Evolutionary conservation across 2,329 filamentous ascomycete species (phyloP), one percentile per base, ranked within the genome.

Genomic region (Verticillium nonalfalfae): DNA sequence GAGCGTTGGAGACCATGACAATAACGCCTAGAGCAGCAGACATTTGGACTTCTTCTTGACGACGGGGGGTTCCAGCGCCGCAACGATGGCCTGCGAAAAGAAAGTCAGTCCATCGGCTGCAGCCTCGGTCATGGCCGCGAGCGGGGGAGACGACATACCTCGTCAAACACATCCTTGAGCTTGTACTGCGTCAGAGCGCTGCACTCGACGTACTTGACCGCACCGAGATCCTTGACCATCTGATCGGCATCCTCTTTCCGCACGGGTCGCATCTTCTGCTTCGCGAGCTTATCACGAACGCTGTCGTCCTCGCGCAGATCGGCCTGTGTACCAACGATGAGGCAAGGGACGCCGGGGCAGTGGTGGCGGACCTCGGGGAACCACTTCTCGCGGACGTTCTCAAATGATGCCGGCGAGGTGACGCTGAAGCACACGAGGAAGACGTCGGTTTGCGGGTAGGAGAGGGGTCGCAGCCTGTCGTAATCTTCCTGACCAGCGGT

Each of bases 401-500:
- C 95, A 76, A 99, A 99, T 7, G 93, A 97, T 50, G 95, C 93
- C 50, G 94, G 95, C 56, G 94, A 97, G 61, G 93, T 97, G 73
- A 99, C 93, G 73, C 93, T 97, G 79, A 98, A 99, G 83, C 95
- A 99, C 70, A 99, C 93, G 63, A 99, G 89, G 81, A 99, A 98
- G 67, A 98, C 95, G 73, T 98, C 95, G 70, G 95, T 98, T 80
- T 98, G 95, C 1, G 95, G 95, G 76, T 99, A 99, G 66, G 95
- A 98, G 64, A 98, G 86, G 57, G 95, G 95, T 72, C 95, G 91
- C 66, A 99, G 87, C 71, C 95, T 90, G 78, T 99, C 95, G 80
- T 98, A 98, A 88, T 99, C 94, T 84, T 99, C 95, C 81, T 99
- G 95, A 77, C 95, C 95, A 65, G 95, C 95, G 40, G 95, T 99